Evolutionary conservation across 148 eudicot genomes (phyloP), one percentile per base, ranked within the genome.

Genomic region (Vaccinium corymbosum): DNA sequence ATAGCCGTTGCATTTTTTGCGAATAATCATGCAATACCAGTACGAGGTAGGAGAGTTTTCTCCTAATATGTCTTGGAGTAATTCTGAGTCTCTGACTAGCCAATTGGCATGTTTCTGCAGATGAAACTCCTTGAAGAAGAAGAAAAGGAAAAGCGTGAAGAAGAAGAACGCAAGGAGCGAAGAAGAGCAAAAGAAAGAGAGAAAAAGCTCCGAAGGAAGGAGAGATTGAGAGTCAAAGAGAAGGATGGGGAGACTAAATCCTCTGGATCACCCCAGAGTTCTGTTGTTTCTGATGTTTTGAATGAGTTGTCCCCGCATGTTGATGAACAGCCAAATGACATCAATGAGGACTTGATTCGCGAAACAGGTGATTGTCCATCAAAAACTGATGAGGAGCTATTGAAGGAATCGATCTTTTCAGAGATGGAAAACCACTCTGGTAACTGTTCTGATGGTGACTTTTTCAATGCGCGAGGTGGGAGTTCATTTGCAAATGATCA

Each of bases 41-140:
- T 76, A 77, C 38, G 27, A 76, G 13, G 57, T 32, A 72, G 72
- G 29, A 9, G 48, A 76, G 79, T 59, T 64, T 27, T 29, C 73
- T 72, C 49, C 17, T 42, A 71, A 55, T 12, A 55, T 71, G 59
- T 3, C 11, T 42, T 74, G 16, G 79, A 78, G 78, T 20, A 48
- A 57, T 11, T 85, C 72, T 35, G 38, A 35, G 38, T 35, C 38
- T 35, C 38, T 84, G 83, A 80, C 74, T 64, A 66, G 81, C 78
- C 62, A 56, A 74, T 77, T 57, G 83, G 38, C 79, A 59, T 81
- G 56, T 77, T 76, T 84, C 83, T 83, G 61, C 89, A 97, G 99
- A 88, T 80, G 84, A 97, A 97, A 87, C 98, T 97, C 85, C 95
- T 97, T 56, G 99, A 97, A 89, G 99, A 97, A 90, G 99, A 97